Percentiles rank a stretch among this genome's conserved stretches.
Evolutionary conservation across 495 filamentous ascomycete genomes (phyloP).

Genomic region (Aspergillus mulundensis): DNA sequence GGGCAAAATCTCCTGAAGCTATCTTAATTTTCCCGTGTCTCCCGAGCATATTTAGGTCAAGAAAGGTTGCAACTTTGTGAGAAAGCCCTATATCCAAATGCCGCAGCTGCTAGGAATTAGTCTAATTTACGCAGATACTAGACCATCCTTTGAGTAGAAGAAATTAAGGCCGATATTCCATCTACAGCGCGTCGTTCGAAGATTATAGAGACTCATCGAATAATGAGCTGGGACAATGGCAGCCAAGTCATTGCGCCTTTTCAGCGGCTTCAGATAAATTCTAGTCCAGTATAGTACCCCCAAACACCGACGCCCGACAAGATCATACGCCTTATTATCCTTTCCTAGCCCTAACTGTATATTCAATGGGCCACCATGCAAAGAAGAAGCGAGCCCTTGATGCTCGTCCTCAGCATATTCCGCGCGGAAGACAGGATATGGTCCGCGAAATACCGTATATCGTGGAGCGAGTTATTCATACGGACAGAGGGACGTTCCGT

Average conservation of each 20-base stretch:
- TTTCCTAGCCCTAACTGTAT: background rate
- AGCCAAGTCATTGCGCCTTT: conserved; percentile 2
- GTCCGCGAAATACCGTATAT: background rate
- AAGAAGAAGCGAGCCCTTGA: background rate
- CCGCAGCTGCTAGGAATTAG: no score
- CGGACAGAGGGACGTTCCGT: background rate
- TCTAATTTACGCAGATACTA: no score
- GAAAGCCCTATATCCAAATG: no score
- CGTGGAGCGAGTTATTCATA: background rate
- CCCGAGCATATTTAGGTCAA: no score
- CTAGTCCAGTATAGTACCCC: background rate
- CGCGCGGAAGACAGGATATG: background rate
- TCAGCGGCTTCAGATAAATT: background rate
- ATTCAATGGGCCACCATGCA: background rate
- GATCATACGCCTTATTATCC: background rate
- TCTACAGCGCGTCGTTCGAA: no score
- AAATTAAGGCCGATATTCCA: no score
- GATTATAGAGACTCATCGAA: no score
- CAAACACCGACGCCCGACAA: conserved; percentile 1
- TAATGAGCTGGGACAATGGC: background rate
- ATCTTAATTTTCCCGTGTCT: no score
- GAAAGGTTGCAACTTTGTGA: no score
- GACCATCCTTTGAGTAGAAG: no score
- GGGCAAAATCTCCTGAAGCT: no score
- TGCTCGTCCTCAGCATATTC: background rate